Percentiles rank a stretch among this genome's conserved stretches.
Evolutionary conservation across 2,329 filamentous ascomycete species (phyloP).

Genomic region (Colletotrichum salicis): DNA sequence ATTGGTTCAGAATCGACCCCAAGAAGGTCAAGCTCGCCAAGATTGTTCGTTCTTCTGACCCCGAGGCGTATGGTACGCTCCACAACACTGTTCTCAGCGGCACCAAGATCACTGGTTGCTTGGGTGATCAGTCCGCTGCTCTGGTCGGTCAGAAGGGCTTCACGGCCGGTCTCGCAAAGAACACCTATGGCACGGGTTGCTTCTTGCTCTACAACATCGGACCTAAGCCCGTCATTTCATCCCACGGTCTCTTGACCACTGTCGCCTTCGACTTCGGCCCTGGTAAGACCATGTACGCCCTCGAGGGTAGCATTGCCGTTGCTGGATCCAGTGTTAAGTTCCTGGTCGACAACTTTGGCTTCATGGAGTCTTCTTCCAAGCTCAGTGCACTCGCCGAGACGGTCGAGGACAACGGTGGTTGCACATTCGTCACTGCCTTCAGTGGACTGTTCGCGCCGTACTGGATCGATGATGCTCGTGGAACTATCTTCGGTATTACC

Average conservation of each 20-base stretch:
- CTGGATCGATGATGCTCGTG: slow-evolving; percentile 85
- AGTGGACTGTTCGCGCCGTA: slow-evolving; percentile 85
- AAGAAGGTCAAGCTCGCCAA: slow-evolving; percentile 78
- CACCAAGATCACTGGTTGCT: slow-evolving; percentile 77
- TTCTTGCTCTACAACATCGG: slow-evolving; percentile 88
- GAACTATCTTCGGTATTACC: slow-evolving; percentile 82
- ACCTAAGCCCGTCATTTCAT: slow-evolving; percentile 80
- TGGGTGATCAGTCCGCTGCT: slow-evolving; percentile 85
- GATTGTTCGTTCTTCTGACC: slow-evolving; percentile 79
- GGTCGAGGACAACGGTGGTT: slow-evolving; percentile 76
- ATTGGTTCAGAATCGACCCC: slow-evolving; percentile 79
- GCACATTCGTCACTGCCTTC: slow-evolving; percentile 83
- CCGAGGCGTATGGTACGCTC: slow-evolving; percentile 74
- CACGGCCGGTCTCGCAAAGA: slow-evolving; percentile 80
- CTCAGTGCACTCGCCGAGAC: slow-evolving; percentile 59
- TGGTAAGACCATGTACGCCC: slow-evolving; percentile 75
- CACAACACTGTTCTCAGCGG: slow-evolving; percentile 71
- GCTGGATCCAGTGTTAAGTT: slow-evolving; percentile 82
- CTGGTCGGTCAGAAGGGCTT: slow-evolving; percentile 85
- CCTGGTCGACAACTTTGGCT: slow-evolving; percentile 66
- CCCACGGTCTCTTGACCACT: slow-evolving; percentile 79
- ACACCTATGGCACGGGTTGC: slow-evolving; percentile 87
- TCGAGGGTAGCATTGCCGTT: slow-evolving; percentile 82
- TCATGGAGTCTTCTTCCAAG: slow-evolving; percentile 60
- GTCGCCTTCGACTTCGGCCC: slow-evolving; percentile 81